Evolutionary conservation across 2,329 filamentous ascomycete species (phyloP), one percentile per base, ranked within the genome.

Genomic region (Pseudocercospora vitis): DNA sequence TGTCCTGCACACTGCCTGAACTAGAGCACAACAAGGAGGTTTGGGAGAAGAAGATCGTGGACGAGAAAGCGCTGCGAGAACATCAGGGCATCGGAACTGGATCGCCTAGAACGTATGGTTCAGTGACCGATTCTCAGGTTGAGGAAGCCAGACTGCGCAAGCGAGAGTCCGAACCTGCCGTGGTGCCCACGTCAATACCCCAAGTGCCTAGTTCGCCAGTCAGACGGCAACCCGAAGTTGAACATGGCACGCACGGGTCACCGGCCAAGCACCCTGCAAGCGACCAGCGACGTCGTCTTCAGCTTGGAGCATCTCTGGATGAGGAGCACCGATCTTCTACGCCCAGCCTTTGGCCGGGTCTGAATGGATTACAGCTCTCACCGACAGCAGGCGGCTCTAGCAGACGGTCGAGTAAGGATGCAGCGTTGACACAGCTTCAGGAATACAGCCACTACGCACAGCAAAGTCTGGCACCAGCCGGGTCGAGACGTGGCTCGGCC

Each of bases 1-100:
- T 97, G 84, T 77, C 79, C 47, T 96, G 95, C 71, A 89, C 87
- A 9, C 86, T 95, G 9, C 82, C 88, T 21, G 90, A 96, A 71
- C 85, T 97, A 19, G 79, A 88, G 47, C 75, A 75, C 53, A 97
- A 97, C 71, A 88, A 87, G 70, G 73, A 74, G 2, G 78, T 86
- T 4, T 97, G 95, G 80, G 82, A 89, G 62, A 74, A 74, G 44
- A 84, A 81, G 59, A 82, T 92, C 35, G 77, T 81, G 31, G 77
- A 84, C 46, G 86, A 87, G 61, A 82, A 84, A 66, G 75, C 78
- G 75, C 63, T 74, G 55, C 58, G 72, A 62, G 58, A 67, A 35
- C 57, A 61, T 4, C 51, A 50, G 19, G 60, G 63, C n/a, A 55
- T 60, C 16, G 56, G 53, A 12, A 58, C 53, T 19, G 46, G 50